Percentiles rank a stretch among this genome's conserved stretches.
Evolutionary conservation across 2,329 filamentous ascomycete species (phyloP).

Genomic region (Fusarium sp.): DNA sequence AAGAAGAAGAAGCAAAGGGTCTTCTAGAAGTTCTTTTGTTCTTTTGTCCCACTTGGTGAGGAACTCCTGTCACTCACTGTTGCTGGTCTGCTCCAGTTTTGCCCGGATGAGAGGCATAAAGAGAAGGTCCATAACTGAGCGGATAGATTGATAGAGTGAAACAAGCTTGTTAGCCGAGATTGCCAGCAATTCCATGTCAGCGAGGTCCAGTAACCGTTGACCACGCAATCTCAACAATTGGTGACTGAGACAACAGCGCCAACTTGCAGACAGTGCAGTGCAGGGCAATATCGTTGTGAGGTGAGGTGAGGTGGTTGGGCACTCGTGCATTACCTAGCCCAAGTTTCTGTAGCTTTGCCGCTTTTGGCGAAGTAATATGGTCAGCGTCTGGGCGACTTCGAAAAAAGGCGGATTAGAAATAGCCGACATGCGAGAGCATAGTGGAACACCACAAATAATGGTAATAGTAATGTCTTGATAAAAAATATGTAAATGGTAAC

Average conservation of each 20-base stretch:
- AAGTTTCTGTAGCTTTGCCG: constrained; percentile 16
- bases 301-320: constrained; percentile 36
- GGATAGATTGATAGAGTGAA: not conserved
- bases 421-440: constrained; percentile 3
- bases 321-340: constrained; percentile 35
- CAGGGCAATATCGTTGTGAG: constrained; percentile 4
- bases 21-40: constrained; percentile 34
- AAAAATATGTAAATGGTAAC: constrained; percentile 35
- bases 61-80: constrained; percentile 13
- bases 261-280: not conserved
- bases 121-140: constrained; percentile 15
- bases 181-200: not conserved
- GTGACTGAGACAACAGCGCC: constrained; percentile 18
- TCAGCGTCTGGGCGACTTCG: not conserved
- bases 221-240: constrained; percentile 17
- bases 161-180: constrained; percentile 11
- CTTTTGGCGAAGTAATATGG: constrained; percentile 13
- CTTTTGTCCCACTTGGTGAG: constrained; percentile 15
- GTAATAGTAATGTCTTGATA: constrained; percentile 4
- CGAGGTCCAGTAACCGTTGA: constrained; percentile 1
- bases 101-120: constrained; percentile 26
- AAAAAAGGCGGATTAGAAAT: not conserved
- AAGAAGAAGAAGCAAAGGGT: constrained; percentile 21
- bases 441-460: constrained; percentile 7
- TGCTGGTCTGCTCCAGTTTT: constrained; percentile 24